Base-by-base conservation (phyloP, 2,329 filamentous ascomycete genomes). In the Aspergillus intermedius region DNA sequence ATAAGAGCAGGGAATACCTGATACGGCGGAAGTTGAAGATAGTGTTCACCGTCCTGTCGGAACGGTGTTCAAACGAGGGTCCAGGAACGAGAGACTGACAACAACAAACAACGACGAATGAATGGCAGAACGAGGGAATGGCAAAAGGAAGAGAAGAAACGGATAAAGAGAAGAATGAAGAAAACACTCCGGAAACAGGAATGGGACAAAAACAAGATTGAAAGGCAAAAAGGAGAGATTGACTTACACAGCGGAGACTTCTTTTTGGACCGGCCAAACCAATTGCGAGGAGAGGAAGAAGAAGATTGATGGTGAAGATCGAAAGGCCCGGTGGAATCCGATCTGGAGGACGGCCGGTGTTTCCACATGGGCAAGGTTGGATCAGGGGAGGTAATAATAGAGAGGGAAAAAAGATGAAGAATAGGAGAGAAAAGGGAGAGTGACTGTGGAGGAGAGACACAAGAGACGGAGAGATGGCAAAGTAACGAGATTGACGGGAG, bases 331-430 rank as follows among this genome's bases (percentile, higher is more conserved):
- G 61, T 61, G 53, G 63, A 61, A 58, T 71, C 66, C 55, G 63
- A 65, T 66, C 64, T 68, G 62, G 66, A 61, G 49, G 67, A 66
- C 45, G 61, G 60, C 51, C 65, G 66, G 60, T 65, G 64, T 63
- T 70, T 70, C 68, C 68, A 70, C 68, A 71, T 71, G 60, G 60
- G 55, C 51, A 43, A 52, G 49, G 50, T 50, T 44, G 42, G 49
- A 54, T 51, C 52, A 56, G 46, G 45, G 25, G 25, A 30, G 21
- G 5, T 5, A 22, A 22, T 22, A 22, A 22, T 22, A 22, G 21
- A 22, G 21, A 19, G 17, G 17, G 17, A 19, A 22, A 22, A 22
- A 22, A 30, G 25, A 10, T 30, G 25, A 30, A 30, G 9, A 30
- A 30, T 17, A 43, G 45, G 28, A 32, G 28, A 44, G 37, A 49